Evolutionary conservation across 768 basidiomycete species (phyloP), one percentile per base, ranked within the genome.

Genomic region (Amanita jacksonii): DNA sequence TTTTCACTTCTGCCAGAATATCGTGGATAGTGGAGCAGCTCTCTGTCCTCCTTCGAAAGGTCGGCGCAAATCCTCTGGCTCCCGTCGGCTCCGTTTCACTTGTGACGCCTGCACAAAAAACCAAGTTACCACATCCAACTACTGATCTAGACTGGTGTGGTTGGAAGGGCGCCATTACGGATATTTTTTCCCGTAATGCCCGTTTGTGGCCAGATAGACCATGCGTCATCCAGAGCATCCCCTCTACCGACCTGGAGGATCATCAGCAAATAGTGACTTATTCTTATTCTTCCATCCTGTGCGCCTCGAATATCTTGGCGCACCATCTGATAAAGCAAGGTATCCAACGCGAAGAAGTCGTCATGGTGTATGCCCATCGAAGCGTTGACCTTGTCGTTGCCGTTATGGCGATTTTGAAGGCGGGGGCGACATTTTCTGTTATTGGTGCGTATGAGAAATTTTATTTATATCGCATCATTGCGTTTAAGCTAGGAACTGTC

Each of bases 341-440:
- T 5, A 66, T 99, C 3, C 73, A 92, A 61, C 71, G 89, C 25
- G 94, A 93, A 56, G 96, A 99, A 51, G 91, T 98, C 15, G 91
- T 98, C 42, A 97, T 94, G 83, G 85, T 99, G 15, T 99, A 98
- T 57, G 94, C 94, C 2, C 82, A 96, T 55, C 78, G 96, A 25
- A 90, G 88, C 52, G 92, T 97, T 37, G 94, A 99, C 60, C 81
- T 99, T 41, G 88, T 96, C 2, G 86, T 98, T 3, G 93, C 94
- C 4, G 91, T 98, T 6, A 88, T 99, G 84, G 96, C 89, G 18
- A 81, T 93, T 27, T 72, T 98, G 50, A 97, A 97, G 64, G 89
- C 86, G 3, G 96, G 96, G 20, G 94, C 88, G 1, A 92, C 88
- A 3, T 97, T 99, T 66, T 93, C 88, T 36, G 96, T 99, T 48